These are phyloP conservation scores for Oldenlandia corymbosa DNA, from an alignment of 257 asterid genomes.

Conservation along the genomic window DNA sequence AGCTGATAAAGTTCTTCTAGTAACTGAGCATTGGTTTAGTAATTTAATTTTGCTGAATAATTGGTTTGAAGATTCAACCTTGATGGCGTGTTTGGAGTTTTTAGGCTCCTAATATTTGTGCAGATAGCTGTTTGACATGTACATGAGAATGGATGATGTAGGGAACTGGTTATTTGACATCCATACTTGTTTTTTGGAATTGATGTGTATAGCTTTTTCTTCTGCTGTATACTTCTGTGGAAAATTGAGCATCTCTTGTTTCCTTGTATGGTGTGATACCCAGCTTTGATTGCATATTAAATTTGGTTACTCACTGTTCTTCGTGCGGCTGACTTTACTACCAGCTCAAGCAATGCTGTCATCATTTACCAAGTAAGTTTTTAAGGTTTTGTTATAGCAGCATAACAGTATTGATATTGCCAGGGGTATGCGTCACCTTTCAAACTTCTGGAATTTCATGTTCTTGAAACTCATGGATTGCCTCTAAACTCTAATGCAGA, in stretches of 20 bases:
- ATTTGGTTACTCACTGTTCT: not conserved
- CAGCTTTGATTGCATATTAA: not conserved
- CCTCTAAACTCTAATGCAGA: too few relatives aligned
- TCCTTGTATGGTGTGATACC: not conserved
- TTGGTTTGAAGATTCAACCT: constrained; percentile 29
- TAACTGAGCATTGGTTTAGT: constrained; percentile 31
- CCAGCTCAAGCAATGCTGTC: not conserved
- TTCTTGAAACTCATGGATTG: too few relatives aligned
- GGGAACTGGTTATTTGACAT: constrained; percentile 9
- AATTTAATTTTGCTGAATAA: constrained; percentile 51
- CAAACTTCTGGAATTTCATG: too few relatives aligned
- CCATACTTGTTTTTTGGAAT: not conserved
- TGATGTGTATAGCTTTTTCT: not conserved
- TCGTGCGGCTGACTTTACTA: not conserved
- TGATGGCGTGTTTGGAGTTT: constrained; percentile 26
- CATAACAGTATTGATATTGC: too few relatives aligned
- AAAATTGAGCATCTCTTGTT: not conserved
- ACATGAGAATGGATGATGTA: constrained; percentile 29
- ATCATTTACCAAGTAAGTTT: not conserved
- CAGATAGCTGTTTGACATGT: constrained; percentile 42
- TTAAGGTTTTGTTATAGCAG: too few relatives aligned
- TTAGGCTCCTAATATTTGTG: constrained; percentile 27
- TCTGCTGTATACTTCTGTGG: not conserved
- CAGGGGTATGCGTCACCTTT: too few relatives aligned
- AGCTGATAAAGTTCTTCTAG: constrained; percentile 36